Percentiles rank a stretch among this genome's conserved stretches.
These are phyloP conservation scores for Gorgonomyces haynaldii DNA, from an alignment of 192 early-diverging fungal genomes.

Conservation along the genomic window DNA sequence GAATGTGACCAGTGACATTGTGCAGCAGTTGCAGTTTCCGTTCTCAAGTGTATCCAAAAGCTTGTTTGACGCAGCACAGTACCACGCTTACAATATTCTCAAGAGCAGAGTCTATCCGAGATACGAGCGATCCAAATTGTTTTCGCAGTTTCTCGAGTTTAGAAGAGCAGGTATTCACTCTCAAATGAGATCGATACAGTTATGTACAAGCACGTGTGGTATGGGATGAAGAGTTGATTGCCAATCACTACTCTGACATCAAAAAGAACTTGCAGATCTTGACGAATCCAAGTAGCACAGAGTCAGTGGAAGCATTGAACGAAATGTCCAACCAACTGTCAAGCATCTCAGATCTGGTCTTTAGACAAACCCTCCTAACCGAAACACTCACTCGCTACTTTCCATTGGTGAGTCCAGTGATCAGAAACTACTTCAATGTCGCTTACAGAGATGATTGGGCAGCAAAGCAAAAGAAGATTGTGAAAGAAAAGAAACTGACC, in stretches of 20 bases:
- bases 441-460: slow-evolving; percentile 29
- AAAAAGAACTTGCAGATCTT: not conserved
- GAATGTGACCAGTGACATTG: slow-evolving; percentile 61
- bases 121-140: slow-evolving; percentile 51
- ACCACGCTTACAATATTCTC: slow-evolving; percentile 61
- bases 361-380: slow-evolving; percentile 23
- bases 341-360: slow-evolving; percentile 10
- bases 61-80: slow-evolving; percentile 73
- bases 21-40: slow-evolving; percentile 8
- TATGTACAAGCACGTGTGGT: not conserved
- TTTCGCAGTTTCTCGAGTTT: slow-evolving; percentile 27
- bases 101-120: slow-evolving; percentile 63
- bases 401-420: slow-evolving; percentile 4
- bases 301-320: not conserved
- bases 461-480: slow-evolving; percentile 45
- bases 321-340: slow-evolving; percentile 2
- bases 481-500: slow-evolving; percentile 52
- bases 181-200: slow-evolving; percentile 7
- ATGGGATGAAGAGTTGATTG: slow-evolving; percentile 1
- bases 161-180: slow-evolving; percentile 31
- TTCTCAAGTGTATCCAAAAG: slow-evolving; percentile 32
- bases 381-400: slow-evolving; percentile 13
- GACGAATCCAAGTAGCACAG: slow-evolving; percentile 5
- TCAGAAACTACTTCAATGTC: slow-evolving; percentile 47
- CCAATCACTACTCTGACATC: not conserved